These are phyloP conservation scores for Cyclanthera cordifolia DNA, from an alignment of 306 rosid species.

Conservation along the genomic window DNA sequence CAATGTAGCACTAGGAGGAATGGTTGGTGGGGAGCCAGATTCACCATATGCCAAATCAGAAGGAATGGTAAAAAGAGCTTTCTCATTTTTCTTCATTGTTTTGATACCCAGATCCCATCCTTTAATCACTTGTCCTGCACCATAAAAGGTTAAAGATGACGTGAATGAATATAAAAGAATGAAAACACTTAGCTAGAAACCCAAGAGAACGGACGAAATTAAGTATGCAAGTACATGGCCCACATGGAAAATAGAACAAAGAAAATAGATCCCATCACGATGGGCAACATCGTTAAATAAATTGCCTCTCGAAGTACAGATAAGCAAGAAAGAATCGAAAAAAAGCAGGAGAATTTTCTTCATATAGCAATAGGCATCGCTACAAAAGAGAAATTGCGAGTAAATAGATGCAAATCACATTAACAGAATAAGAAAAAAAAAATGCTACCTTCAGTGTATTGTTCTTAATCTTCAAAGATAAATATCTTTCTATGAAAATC, in stretches of 20 bases:
- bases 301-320: neutral
- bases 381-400: neutral
- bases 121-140: slow-evolving; percentile 82
- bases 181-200: neutral
- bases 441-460: neutral
- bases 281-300: neutral
- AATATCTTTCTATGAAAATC: too few species aligned
- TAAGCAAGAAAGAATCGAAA: neutral
- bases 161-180: neutral
- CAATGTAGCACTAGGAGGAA: slow-evolving; percentile 79
- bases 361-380: neutral
- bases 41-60: slow-evolving; percentile 73
- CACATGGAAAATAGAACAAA: neutral
- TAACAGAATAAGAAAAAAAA: neutral
- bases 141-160: neutral
- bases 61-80: slow-evolving; percentile 75
- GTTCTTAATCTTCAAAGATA: neutral
- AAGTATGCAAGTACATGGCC: neutral
- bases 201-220: neutral
- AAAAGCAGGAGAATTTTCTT: neutral
- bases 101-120: slow-evolving; percentile 90
- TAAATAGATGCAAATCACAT: neutral
- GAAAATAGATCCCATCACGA: neutral
- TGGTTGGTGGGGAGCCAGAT: slow-evolving; percentile 71
- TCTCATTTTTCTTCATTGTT: slow-evolving; percentile 86